These are phyloP conservation scores for Coemansia biformis DNA, from an alignment of 192 early-diverging fungal species.

Conservation along the genomic window DNA sequence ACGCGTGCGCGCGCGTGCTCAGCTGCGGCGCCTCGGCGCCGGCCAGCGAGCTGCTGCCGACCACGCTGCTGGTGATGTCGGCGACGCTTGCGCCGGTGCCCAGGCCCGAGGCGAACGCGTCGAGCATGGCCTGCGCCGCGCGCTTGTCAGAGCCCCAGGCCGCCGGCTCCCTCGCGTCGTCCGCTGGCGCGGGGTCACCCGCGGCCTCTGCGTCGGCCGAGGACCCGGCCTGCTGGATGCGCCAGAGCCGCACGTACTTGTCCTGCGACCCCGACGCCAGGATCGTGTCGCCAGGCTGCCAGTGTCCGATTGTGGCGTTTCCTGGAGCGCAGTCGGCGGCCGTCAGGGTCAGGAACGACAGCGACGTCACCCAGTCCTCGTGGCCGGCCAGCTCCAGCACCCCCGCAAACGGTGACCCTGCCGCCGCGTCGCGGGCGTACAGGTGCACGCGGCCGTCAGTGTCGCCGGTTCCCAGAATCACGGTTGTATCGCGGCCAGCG, in stretches of 20 bases:
- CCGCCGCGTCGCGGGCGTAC: conserved; percentile 52
- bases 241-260: conserved; percentile 88
- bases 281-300: conserved; percentile 72
- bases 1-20: conserved; percentile 77
- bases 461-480: conserved; percentile 74
- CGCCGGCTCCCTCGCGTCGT: conserved; percentile 1
- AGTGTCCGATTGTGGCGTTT: conserved; percentile 39
- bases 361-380: conserved; percentile 85
- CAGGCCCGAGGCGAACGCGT: conserved; percentile 6
- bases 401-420: conserved; percentile 54
- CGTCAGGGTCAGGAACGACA: conserved; percentile 67
- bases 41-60: background rate
- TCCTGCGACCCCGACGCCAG: conserved; percentile 88
- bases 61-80: background rate
- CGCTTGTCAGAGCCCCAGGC: background rate
- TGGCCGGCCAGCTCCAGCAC: conserved; percentile 74
- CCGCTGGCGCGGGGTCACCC: conserved; percentile 14
- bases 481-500: too few species aligned
- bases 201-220: background rate
- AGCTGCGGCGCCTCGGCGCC: conserved; percentile 53
- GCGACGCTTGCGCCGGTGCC: background rate
- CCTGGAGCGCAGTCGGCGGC: conserved; percentile 5
- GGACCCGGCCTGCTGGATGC: conserved; percentile 8
- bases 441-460: conserved; percentile 74
- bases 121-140: conserved; percentile 22